A percentile compares a stretch with the other conserved stretches of the same genome.
Conservation (phyloP, 768 basidiomycete genomes). For the Lepiota brunneoincarnata region DNA sequence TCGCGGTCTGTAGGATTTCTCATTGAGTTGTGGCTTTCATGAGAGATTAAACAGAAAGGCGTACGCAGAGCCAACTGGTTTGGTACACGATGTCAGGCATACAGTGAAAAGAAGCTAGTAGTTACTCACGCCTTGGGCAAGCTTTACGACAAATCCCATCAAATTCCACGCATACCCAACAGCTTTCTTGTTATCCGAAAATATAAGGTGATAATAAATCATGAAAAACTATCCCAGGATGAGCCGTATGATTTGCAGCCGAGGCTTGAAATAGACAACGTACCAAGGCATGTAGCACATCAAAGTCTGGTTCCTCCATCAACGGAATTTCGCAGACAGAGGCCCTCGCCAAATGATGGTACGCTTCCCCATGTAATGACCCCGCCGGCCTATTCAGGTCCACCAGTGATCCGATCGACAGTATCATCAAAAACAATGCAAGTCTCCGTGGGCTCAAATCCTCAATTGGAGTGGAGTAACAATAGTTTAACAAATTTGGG, state of each 20-base stretch:
- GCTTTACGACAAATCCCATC: conserved; percentile 71
- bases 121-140: conserved; percentile 64
- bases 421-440: conserved; percentile 66
- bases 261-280: conserved; percentile 7
- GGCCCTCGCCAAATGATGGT: conserved; percentile 64
- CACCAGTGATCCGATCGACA: conserved; percentile 69
- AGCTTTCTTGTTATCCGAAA: conserved; percentile 71
- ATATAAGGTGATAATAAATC: conserved; percentile 73
- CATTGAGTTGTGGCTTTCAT: conserved; percentile 6
- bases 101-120: conserved; percentile 10
- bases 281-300: conserved; percentile 67
- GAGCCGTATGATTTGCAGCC: conserved; percentile 1
- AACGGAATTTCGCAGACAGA: conserved; percentile 71
- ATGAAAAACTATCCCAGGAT: conserved; percentile 47
- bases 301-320: conserved; percentile 74
- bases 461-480: conserved; percentile 58
- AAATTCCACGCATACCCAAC: conserved; percentile 75
- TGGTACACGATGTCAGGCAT: conserved; percentile 9
- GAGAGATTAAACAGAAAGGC: conserved; percentile 24
- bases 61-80: conserved; percentile 64
- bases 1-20: conserved; percentile 54
- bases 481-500: conserved; percentile 65
- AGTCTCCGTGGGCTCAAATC: conserved; percentile 64
- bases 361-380: conserved; percentile 59
- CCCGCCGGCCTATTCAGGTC: conserved; percentile 57